Conservation (phyloP, 371 early-diverging fungal genomes). For the Chytridiales sp. region DNA sequence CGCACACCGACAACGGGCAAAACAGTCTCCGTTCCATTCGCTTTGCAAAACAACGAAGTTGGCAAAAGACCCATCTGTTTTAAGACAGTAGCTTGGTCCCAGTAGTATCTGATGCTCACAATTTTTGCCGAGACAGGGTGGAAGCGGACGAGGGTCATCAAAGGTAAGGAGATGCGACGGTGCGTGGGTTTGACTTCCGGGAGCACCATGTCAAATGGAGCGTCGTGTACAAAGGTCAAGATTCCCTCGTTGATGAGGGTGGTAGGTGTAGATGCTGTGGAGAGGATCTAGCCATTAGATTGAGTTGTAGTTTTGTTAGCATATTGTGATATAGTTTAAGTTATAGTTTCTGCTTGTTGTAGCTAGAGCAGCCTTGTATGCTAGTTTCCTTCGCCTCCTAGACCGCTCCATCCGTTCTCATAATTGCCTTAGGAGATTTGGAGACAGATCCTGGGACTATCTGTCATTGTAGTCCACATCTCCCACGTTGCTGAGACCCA, state of each 20-base stretch:
- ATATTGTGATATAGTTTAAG: no score
- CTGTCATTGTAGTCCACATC: no score
- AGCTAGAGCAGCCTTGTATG: no score
- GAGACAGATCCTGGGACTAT: no score
- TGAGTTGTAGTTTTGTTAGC: no score
- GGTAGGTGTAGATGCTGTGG: not conserved
- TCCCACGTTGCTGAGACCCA: no score
- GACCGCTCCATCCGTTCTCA: no score
- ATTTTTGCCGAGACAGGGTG: constrained; percentile 30
- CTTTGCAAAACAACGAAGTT: constrained; percentile 44
- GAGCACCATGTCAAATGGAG: constrained; percentile 43
- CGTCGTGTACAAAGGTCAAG: constrained; percentile 42
- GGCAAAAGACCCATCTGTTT: constrained; percentile 48
- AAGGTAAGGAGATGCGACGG: constrained; percentile 34
- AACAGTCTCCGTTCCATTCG: constrained; percentile 40
- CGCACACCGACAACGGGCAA: constrained; percentile 42
- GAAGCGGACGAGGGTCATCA: constrained; percentile 39
- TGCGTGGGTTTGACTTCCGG: constrained; percentile 48
- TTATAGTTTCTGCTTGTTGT: no score
- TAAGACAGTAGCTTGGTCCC: constrained; percentile 54
- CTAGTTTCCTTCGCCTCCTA: no score
- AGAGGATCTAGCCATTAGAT: constrained; percentile 16
- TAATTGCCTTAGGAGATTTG: no score
- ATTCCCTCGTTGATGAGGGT: constrained; percentile 39
- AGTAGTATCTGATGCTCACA: constrained; percentile 36